phyloP scores from a whole-genome alignment of 306 rosid genomes.

The Gleditsia sinensis region DNA sequence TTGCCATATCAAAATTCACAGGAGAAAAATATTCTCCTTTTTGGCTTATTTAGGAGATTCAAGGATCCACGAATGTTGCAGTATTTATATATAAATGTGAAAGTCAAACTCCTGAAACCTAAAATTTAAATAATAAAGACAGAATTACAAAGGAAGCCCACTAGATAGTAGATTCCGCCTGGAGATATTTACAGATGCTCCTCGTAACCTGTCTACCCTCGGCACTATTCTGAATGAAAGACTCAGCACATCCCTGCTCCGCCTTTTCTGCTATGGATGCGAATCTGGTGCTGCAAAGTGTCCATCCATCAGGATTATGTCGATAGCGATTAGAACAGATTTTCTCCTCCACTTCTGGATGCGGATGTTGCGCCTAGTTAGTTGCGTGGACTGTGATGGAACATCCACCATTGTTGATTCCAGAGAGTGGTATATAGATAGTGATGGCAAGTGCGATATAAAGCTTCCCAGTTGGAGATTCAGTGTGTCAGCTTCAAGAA shows the following conservation, averaged over 20 bases:
- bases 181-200: constrained; percentile 88
- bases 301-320: constrained; percentile 65
- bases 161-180: constrained; percentile 71
- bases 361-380: constrained; percentile 58
- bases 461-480: constrained; percentile 65
- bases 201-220: constrained; percentile 96
- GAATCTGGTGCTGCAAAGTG: constrained; percentile 81
- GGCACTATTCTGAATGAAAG: constrained; percentile 77
- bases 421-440: constrained; percentile 67
- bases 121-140: background rate
- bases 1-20: background rate
- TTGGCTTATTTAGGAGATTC: background rate
- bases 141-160: constrained; percentile 50
- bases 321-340: constrained; percentile 75
- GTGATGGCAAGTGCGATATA: constrained; percentile 69
- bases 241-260: constrained; percentile 83
- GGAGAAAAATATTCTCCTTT: background rate
- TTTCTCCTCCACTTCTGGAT: constrained; percentile 79
- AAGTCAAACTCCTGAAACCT: background rate
- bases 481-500: constrained; percentile 81
- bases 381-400: constrained; percentile 51
- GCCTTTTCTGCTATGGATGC: constrained; percentile 89
- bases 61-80: background rate
- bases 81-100: constrained; percentile 6
- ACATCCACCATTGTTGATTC: constrained; percentile 75